These are phyloP conservation scores for Tetradesmus obliquus DNA, from an alignment of 139 green algal species.

Conservation along the genomic window DNA sequence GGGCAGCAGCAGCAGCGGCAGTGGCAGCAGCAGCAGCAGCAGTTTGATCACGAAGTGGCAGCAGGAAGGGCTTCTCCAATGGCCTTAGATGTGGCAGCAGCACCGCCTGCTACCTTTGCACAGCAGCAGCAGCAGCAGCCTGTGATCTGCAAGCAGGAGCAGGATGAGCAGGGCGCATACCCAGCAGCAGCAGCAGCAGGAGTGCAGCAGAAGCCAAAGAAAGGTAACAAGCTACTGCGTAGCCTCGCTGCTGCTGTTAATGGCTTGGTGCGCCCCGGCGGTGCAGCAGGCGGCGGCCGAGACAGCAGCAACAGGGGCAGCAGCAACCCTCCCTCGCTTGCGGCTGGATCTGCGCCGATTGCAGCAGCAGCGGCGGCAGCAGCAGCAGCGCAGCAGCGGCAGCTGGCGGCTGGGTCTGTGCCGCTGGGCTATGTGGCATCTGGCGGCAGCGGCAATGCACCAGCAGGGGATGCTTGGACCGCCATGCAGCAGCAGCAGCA, in stretches of 20 bases:
- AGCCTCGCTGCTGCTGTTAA: background rate
- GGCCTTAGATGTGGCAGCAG: background rate
- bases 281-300: background rate
- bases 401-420: background rate
- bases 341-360: background rate
- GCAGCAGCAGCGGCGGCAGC: background rate
- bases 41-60: background rate
- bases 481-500: conserved; percentile 8
- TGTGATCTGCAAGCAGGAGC: background rate
- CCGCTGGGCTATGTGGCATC: background rate
- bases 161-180: background rate
- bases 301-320: background rate
- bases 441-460: too few species aligned
- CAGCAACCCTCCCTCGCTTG: background rate
- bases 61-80: background rate
- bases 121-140: conserved; percentile 7
- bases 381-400: background rate
- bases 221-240: background rate
- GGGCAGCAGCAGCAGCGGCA: background rate
- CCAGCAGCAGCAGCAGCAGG: conserved; percentile 10
- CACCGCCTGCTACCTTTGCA: background rate
- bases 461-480: background rate
- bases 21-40: background rate
- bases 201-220: background rate
- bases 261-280: background rate